Percentiles rank a stretch among this genome's conserved stretches.
These are phyloP conservation scores for Termitomyces sp. DNA, from an alignment of 768 basidiomycete genomes.

Conservation along the genomic window DNA sequence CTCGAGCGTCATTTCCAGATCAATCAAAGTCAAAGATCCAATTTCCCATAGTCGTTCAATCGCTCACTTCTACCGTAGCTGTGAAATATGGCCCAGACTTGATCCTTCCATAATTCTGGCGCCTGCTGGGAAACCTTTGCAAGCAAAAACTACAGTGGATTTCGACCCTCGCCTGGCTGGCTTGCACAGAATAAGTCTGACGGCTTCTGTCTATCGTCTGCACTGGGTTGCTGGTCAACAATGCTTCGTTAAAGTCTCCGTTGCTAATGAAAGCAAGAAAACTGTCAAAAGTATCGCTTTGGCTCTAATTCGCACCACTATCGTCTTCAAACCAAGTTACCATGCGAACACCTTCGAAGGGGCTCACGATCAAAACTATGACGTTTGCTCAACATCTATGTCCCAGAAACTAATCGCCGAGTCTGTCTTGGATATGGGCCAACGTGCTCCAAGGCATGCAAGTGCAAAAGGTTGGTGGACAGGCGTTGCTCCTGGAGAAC, in stretches of 20 bases:
- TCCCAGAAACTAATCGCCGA: slow-evolving; percentile 63
- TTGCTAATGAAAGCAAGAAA: slow-evolving; percentile 67
- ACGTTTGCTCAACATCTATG: background rate
- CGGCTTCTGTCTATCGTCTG: slow-evolving; percentile 63
- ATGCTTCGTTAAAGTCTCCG: slow-evolving; percentile 60
- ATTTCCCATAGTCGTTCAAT: slow-evolving; percentile 61
- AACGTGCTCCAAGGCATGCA: slow-evolving; percentile 62
- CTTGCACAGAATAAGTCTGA: slow-evolving; percentile 61
- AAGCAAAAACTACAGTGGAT: background rate
- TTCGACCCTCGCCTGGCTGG: background rate
- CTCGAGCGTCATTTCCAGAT: slow-evolving; percentile 34
- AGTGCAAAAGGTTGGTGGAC: slow-evolving; percentile 91
- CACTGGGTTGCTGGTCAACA: slow-evolving; percentile 83
- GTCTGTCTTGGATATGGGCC: slow-evolving; percentile 61
- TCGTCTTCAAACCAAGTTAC: background rate
- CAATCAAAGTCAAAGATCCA: slow-evolving; percentile 70
- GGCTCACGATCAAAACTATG: background rate
- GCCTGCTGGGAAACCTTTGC: slow-evolving; percentile 39
- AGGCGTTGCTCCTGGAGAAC: slow-evolving; percentile 65
- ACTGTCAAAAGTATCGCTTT: slow-evolving; percentile 62
- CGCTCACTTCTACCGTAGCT: slow-evolving; percentile 85
- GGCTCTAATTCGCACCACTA: slow-evolving; percentile 31
- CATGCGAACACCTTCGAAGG: background rate
- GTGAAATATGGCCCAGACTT: slow-evolving; percentile 76
- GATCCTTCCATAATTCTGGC: slow-evolving; percentile 59